Evolutionary conservation across 495 filamentous ascomycete species (phyloP), one percentile per base, ranked within the genome.

Genomic region (Xylaria curta): DNA sequence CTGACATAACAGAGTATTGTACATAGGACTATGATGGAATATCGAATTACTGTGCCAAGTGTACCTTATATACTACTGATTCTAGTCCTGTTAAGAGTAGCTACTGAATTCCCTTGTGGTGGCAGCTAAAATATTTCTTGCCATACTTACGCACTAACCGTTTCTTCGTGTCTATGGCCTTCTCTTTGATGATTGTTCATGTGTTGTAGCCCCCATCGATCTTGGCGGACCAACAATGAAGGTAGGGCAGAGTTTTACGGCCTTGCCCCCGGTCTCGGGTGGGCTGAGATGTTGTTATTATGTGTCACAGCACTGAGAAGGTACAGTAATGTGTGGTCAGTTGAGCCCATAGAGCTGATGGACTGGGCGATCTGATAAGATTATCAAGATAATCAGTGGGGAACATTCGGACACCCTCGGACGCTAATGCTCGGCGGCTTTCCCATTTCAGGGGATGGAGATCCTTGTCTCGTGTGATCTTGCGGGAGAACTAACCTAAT

Each of bases 401-500:
- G 38, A 42, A 42, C 38, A 42, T 42, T 13, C 38, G 38, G 38
- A 44, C 38, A 8, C 42, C 40, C 8, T 64, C 61, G n/a, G 61
- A 15, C 38, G 61, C 40, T 64, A 64, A 59, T 33, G 15, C 28
- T 44, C 40, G 40, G 61, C 61, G 12, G 21, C 40, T 64, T 64
- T 19, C 61, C 61, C 61, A 6, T 47, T 64, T 64, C 13, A 17
- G 42, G 26, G 38, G 13, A n/a, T 28, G n/a, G 12, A 47, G 42
- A 26, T 42, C 59, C 36, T 62, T 42, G 59, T 62, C n/a, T 62
- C 59, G 59, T 42, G 59, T 42, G 59, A 42, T 67, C 21, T 49
- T 67, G 46, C 46, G 24, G 46, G 38, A 66, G 28, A 53, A 42
- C 12, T 36, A 65, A 28, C 26, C 47, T 4, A 46, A 74, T 78